phyloP scores from a whole-genome alignment of 2,329 filamentous ascomycete species.

The Nannizziopsis arthrosporioides region DNA sequence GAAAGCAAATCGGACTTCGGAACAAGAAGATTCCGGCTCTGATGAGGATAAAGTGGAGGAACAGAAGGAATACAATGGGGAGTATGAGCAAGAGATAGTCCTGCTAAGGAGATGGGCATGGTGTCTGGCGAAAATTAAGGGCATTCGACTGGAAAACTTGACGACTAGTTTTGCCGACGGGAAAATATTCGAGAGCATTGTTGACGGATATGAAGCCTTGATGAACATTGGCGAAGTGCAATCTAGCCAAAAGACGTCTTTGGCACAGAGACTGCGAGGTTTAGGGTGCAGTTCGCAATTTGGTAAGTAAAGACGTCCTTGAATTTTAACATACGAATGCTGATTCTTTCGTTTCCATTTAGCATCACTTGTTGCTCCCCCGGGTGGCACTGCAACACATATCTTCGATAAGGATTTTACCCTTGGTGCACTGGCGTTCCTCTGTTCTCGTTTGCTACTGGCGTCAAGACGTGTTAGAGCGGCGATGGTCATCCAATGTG shows the following conservation, averaged over 20 bases:
- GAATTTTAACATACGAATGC: background rate
- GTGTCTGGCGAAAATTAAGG: constrained; percentile 38
- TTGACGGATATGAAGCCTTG: constrained; percentile 45
- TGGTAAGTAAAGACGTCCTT: constrained; percentile 22
- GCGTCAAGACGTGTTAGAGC: constrained; percentile 41
- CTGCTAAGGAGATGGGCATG: constrained; percentile 48
- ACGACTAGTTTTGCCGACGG: constrained; percentile 48
- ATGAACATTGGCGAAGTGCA: background rate
- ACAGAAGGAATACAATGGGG: constrained; percentile 1
- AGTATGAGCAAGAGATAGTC: constrained; percentile 20
- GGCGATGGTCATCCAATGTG: constrained; percentile 42
- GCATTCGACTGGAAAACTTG: constrained; percentile 41
- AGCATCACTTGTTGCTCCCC: constrained; percentile 36
- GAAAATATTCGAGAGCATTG: constrained; percentile 43
- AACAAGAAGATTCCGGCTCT: constrained; percentile 6
- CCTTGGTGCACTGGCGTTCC: constrained; percentile 46
- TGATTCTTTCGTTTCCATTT: background rate
- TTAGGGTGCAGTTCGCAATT: constrained; percentile 36
- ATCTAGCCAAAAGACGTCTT: background rate
- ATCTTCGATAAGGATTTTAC: constrained; percentile 46
- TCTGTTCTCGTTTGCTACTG: constrained; percentile 47
- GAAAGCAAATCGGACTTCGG: constrained; percentile 11
- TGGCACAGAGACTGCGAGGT: constrained; percentile 27
- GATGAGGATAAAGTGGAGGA: constrained; percentile 15
- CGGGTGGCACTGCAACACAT: constrained; percentile 13